These are phyloP conservation scores for Phlyctochytrium planicorne DNA, from an alignment of 192 early-diverging fungal genomes.

Conservation along the genomic window DNA sequence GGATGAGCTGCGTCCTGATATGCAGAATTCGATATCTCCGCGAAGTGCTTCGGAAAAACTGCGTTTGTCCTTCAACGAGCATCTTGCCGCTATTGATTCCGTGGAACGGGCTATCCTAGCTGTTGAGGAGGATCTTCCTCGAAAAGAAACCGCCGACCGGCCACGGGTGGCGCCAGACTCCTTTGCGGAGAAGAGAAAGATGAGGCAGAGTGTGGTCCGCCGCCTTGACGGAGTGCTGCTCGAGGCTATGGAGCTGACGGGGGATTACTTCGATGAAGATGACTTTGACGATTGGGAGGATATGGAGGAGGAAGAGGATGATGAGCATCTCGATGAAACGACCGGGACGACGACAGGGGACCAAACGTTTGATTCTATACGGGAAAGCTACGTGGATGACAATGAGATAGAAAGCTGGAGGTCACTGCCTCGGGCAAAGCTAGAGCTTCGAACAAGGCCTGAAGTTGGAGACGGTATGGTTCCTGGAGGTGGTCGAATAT, in stretches of 20 bases:
- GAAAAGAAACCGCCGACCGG: too few species aligned
- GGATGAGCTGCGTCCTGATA: neutral
- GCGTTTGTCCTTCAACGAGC: too few species aligned
- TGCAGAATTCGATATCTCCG: neutral
- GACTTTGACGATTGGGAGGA: neutral
- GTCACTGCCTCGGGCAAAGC: neutral
- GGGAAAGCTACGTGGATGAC: neutral
- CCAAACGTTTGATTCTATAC: neutral
- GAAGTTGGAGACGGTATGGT: neutral
- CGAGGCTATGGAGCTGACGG: neutral
- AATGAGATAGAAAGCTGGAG: neutral
- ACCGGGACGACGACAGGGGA: neutral
- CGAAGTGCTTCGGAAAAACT: too few species aligned
- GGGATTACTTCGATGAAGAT: neutral
- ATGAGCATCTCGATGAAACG: neutral
- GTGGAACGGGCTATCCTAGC: neutral
- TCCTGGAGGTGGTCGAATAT: neutral
- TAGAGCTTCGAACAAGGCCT: neutral
- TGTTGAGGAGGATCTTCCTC: neutral
- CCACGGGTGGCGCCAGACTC: too few species aligned
- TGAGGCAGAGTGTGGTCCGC: constrained; percentile 2
- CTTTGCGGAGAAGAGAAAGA: neutral
- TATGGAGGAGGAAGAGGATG: neutral
- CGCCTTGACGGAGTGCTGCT: neutral
- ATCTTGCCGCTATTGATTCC: too few species aligned